Evolutionary conservation across 306 rosid species (phyloP).

Genomic region (Vigna nakashimae): DNA sequence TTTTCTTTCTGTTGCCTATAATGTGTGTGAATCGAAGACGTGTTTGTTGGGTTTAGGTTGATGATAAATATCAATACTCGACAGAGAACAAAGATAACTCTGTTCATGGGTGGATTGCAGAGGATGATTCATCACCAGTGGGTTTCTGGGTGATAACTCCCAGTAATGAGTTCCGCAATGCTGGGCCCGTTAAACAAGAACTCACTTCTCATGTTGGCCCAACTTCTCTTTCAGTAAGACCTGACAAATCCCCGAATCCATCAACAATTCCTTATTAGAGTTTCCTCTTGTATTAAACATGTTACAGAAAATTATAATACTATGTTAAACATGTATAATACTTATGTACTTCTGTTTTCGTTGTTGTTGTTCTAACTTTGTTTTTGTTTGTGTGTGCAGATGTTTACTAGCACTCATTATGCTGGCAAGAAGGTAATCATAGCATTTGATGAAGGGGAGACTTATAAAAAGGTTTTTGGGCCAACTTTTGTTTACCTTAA

Average conservation of each 20-base stretch:
- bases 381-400: conserved; percentile 45
- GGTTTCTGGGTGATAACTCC: conserved; percentile 95
- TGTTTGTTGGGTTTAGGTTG: conserved; percentile 59
- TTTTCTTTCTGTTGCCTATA: background rate
- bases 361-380: background rate
- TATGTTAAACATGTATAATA: background rate
- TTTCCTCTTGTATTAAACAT: background rate
- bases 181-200: conserved; percentile 83
- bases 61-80: conserved; percentile 92
- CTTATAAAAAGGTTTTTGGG: conserved; percentile 81
- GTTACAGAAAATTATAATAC: background rate
- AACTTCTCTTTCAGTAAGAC: conserved; percentile 66
- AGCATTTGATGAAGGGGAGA: conserved; percentile 61
- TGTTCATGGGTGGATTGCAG: conserved; percentile 76
- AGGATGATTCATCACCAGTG: conserved; percentile 45
- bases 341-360: background rate
- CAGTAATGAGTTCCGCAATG: conserved; percentile 69
- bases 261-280: background rate
- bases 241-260: background rate
- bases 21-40: background rate
- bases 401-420: conserved; percentile 84
- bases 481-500: conserved; percentile 75
- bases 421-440: conserved; percentile 54
- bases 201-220: conserved; percentile 95
- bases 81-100: conserved; percentile 53